Base-by-base conservation (phyloP, 202 grass and related monocot species). In the Panicum hallii region DNA sequence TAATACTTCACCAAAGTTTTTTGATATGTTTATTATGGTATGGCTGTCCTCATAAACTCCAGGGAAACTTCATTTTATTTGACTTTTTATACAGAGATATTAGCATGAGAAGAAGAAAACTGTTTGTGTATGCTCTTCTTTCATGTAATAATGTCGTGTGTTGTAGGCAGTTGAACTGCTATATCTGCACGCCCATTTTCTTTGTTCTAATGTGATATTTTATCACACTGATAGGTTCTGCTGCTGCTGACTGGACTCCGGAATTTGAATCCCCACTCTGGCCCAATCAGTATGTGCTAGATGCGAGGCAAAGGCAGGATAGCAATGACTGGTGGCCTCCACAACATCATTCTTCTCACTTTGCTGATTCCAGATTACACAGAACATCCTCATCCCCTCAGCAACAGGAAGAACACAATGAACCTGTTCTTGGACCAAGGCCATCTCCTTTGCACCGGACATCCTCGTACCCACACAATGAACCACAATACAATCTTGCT, bases 401-500 rank as follows among this genome's bases (percentile, higher is more conserved):
- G 61, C 80, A 88, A 72, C 79, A 91, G 46, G 85, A 79, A 49
- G 75, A 85, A 70, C 81, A 84, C 13, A 81, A 89, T 28, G 81
- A 78, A 72, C 87, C 87, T 43, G 79, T 87, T 85, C 60, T 79
- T 41, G 60, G 67, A 78, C 80, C 56, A 65, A 77, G 56, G 72
- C 70, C 78, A 83, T 82, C 88, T 87, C 66, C 90, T 83, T 72
- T 93, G 74, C 83, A 92, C 43, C 85, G 91, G 64, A 90, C 90
- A 81, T 87, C 90, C 32, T 97, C 94, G 49, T 94, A 91, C 78
- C 94, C 94, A 17, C 88, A 94, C 85, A 87, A 97, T 19, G 88
- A 92, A 61, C 83, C 84, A 58, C 94, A 90, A 53, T 84, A 92
- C 63, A 78, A 85, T 79, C 77, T 83, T 36, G 82, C 78, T 65